Percentiles rank a stretch among this genome's conserved stretches.
Conservation (phyloP, 371 early-diverging fungal species). For the Coemansia sp. region DNA sequence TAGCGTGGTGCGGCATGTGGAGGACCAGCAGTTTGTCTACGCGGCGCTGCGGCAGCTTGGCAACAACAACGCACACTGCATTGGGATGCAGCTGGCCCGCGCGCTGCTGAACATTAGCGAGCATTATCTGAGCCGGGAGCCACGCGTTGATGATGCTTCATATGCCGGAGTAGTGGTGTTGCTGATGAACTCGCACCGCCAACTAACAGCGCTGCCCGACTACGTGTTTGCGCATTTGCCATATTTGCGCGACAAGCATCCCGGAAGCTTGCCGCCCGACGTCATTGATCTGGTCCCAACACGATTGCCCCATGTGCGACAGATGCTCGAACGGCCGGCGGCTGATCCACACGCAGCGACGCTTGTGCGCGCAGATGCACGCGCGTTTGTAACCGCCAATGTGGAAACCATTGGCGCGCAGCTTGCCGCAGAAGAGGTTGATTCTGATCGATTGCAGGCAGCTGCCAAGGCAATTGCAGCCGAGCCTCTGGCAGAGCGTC, state of each 20-base stretch:
- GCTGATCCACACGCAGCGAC: neutral
- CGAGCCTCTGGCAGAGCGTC: too few relatives aligned
- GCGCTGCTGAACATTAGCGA: slow-evolving; percentile 62
- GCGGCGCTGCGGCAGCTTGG: slow-evolving; percentile 65
- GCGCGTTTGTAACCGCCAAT: too few relatives aligned
- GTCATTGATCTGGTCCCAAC: slow-evolving; percentile 34
- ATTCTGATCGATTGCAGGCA: too few relatives aligned
- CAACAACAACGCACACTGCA: slow-evolving; percentile 57
- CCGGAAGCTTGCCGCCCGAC: slow-evolving; percentile 38
- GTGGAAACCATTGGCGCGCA: neutral
- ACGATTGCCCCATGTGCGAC: slow-evolving; percentile 22
- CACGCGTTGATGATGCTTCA: slow-evolving; percentile 61
- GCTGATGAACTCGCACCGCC: slow-evolving; percentile 64
- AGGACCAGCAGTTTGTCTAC: slow-evolving; percentile 69
- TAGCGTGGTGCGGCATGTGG: slow-evolving; percentile 64
- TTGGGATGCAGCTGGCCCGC: slow-evolving; percentile 59
- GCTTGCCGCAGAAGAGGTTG: too few relatives aligned
- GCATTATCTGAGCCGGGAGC: slow-evolving; percentile 67
- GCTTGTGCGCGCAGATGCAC: slow-evolving; percentile 9
- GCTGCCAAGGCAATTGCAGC: too few relatives aligned
- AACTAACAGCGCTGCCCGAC: slow-evolving; percentile 56
- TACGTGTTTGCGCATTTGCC: slow-evolving; percentile 70
- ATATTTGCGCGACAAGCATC: slow-evolving; percentile 69
- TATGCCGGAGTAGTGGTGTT: slow-evolving; percentile 70
- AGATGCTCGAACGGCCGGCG: slow-evolving; percentile 45